A percentile compares a stretch with the other conserved stretches of the same genome.
These are phyloP conservation scores for Aegilops sharonensis DNA, from an alignment of 176 grass and related monocot genomes.

Conservation along the genomic window DNA sequence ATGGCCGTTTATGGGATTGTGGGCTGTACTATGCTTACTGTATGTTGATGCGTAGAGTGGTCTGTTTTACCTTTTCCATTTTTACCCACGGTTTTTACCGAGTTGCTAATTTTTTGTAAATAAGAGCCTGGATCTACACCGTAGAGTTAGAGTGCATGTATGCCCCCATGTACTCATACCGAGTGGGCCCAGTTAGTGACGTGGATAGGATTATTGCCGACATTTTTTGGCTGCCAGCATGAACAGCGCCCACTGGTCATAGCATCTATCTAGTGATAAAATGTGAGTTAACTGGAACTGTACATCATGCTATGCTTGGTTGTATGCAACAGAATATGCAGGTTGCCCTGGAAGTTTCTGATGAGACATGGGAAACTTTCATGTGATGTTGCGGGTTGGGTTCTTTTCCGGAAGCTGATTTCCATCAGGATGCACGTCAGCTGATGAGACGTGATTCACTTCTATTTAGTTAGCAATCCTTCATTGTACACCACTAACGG, in stretches of 20 bases:
- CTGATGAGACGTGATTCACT: constrained; percentile 27
- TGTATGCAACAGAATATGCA: constrained; percentile 6
- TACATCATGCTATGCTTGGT: neutral
- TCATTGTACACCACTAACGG: constrained; percentile 9
- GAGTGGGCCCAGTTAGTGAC: constrained; percentile 5
- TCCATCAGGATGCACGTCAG: constrained; percentile 8
- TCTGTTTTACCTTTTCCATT: neutral
- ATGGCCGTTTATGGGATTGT: neutral
- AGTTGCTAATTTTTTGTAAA: constrained; percentile 19
- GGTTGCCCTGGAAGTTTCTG: constrained; percentile 2
- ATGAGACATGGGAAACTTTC: constrained; percentile 28
- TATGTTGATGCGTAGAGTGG: constrained; percentile 10
- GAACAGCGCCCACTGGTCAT: constrained; percentile 4
- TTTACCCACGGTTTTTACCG: constrained; percentile 2
- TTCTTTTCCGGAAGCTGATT: constrained; percentile 9
- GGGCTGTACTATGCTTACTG: constrained; percentile 3
- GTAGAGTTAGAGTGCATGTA: neutral
- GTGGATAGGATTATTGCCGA: neutral
- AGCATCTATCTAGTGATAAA: constrained; percentile 17
- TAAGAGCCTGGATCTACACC: constrained; percentile 25
- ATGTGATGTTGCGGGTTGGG: constrained; percentile 7
- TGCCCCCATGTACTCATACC: neutral
- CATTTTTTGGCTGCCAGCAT: constrained; percentile 4
- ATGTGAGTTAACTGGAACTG: constrained; percentile 19
- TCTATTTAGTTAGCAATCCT: constrained; percentile 4